phyloP scores from a whole-genome alignment of 768 basidiomycete species.

The Trichaptum fuscoviolaceum region DNA sequence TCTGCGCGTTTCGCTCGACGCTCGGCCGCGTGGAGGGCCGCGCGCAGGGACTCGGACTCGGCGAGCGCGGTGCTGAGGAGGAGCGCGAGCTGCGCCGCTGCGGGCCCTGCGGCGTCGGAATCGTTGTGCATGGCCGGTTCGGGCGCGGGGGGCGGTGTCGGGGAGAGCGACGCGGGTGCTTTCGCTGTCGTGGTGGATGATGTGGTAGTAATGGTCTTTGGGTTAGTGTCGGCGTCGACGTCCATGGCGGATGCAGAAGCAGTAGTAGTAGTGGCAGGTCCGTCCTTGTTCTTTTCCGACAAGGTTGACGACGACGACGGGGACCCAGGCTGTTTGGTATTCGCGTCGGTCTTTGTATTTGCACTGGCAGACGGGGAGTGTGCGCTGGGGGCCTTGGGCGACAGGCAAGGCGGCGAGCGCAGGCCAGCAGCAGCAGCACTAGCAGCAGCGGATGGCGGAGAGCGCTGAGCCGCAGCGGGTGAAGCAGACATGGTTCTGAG shows the following conservation, averaged over 20 bases:
- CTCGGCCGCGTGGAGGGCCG: conserved; percentile 36
- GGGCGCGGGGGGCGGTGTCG: neutral
- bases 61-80: conserved; percentile 50
- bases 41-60: conserved; percentile 46
- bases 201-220: neutral
- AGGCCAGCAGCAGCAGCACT: no score
- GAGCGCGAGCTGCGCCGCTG: conserved; percentile 50
- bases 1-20: conserved; percentile 55
- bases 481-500: neutral
- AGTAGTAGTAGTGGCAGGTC: neutral
- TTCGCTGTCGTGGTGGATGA: neutral
- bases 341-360: neutral
- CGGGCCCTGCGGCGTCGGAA: neutral
- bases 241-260: neutral
- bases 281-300: neutral
- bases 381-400: neutral
- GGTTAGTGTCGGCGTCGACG: neutral
- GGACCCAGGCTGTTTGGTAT: neutral
- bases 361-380: neutral
- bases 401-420: neutral
- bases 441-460: no score
- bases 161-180: neutral
- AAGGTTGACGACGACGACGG: no score
- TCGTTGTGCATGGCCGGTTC: no score
- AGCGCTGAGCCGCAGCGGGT: neutral